Evolutionary conservation across 2,329 filamentous ascomycete genomes (phyloP).

Genomic region (Helotiales sp.): DNA sequence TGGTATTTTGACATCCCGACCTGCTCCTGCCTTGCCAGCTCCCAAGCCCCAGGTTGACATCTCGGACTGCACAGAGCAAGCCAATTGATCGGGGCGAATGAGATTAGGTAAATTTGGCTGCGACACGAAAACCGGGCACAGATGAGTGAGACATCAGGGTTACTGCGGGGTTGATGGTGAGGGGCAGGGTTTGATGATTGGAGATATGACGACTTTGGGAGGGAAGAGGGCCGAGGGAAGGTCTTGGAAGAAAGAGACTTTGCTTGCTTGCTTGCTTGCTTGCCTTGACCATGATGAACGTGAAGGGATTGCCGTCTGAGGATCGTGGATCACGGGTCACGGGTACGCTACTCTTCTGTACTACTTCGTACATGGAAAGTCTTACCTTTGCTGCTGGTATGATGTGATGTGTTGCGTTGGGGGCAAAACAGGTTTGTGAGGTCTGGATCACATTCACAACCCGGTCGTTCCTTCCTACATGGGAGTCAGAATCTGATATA

Average conservation of each 20-base stretch:
- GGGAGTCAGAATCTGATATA: constrained; percentile 13
- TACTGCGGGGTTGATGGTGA: constrained; percentile 5
- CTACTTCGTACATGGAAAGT: too few species aligned
- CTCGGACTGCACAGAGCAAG: not conserved
- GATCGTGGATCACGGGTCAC: too few species aligned
- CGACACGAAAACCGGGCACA: constrained; percentile 8
- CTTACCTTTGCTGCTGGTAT: too few species aligned
- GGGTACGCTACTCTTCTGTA: too few species aligned
- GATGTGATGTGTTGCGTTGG: too few species aligned
- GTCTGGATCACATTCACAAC: not conserved
- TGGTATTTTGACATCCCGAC: not conserved
- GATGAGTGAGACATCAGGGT: not conserved
- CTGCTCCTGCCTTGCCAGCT: not conserved
- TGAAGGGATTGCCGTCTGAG: not conserved
- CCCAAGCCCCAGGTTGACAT: not conserved
- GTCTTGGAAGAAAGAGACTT: not conserved
- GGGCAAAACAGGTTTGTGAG: constrained; percentile 19
- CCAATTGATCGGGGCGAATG: not conserved
- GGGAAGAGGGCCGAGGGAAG: too few species aligned
- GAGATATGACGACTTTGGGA: constrained; percentile 2
- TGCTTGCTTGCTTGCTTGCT: too few species aligned
- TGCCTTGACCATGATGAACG: not conserved
- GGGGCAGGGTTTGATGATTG: not conserved
- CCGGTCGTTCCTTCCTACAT: not conserved
- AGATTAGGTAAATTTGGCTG: constrained; percentile 1